phyloP scores from a whole-genome alignment of 805 yeast genomes.

The Jamesozyma lodderae region DNA sequence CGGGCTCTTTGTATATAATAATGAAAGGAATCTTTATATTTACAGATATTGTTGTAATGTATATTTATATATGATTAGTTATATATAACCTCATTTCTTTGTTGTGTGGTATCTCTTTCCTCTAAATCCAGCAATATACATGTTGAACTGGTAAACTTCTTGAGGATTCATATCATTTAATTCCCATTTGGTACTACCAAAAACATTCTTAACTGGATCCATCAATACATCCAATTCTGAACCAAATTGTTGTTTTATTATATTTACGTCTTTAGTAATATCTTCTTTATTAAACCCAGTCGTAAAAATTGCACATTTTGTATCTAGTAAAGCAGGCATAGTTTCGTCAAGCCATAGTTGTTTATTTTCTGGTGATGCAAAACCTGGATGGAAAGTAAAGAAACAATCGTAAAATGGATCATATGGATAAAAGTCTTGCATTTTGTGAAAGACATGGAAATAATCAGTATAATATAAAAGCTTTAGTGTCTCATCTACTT shows the following conservation, averaged over 20 bases:
- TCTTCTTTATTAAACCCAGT: constrained; percentile 84
- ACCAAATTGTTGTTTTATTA: constrained; percentile 56
- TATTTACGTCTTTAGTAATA: constrained; percentile 55
- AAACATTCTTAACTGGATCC: constrained; percentile 62
- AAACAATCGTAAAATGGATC: constrained; percentile 93
- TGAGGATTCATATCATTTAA: constrained; percentile 87
- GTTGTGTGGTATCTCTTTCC: constrained; percentile 95
- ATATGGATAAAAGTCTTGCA: constrained; percentile 93
- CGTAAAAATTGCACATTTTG: constrained; percentile 85
- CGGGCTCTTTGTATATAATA: too few relatives aligned
- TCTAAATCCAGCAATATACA: constrained; percentile 81
- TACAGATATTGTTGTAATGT: too few relatives aligned
- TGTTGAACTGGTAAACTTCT: constrained; percentile 87
- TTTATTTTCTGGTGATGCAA: constrained; percentile 69
- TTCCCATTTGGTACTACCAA: constrained; percentile 89
- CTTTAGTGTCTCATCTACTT: constrained; percentile 64
- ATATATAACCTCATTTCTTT: constrained; percentile 6
- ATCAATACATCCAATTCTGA: constrained; percentile 76
- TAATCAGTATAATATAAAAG: constrained; percentile 81
- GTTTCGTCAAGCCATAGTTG: constrained; percentile 87
- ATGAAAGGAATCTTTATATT: constrained; percentile 1
- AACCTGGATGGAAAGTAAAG: constrained; percentile 93
- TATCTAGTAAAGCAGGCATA: constrained; percentile 77
- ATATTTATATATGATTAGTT: background rate
- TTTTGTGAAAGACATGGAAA: constrained; percentile 84